Conservation (phyloP, 176 grass and related monocot genomes). For the Oryza coarctata region DNA sequence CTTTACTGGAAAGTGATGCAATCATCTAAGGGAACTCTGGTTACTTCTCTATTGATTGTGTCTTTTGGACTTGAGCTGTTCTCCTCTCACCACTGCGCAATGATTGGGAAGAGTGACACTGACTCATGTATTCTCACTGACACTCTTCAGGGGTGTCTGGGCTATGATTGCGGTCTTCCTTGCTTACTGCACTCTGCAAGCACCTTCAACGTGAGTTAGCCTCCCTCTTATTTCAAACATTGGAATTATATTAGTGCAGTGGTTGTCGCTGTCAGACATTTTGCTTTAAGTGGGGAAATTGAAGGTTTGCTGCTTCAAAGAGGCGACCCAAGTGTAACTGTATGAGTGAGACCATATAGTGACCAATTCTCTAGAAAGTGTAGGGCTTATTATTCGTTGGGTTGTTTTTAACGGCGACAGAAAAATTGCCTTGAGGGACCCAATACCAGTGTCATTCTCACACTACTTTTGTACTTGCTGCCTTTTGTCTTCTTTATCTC, state of each 20-base stretch:
- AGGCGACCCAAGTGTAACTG: not conserved
- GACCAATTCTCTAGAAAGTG: not conserved
- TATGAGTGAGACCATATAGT: not conserved
- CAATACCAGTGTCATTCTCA: not conserved
- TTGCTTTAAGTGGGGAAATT: not conserved
- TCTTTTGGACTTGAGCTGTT: slow-evolving; percentile 29
- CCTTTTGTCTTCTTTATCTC: not conserved
- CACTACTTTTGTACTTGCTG: slow-evolving; percentile 12
- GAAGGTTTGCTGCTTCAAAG: not conserved
- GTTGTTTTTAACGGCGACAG: not conserved
- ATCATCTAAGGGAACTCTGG: not conserved
- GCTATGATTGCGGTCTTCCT: slow-evolving; percentile 97
- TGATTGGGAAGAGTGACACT: slow-evolving; percentile 43
- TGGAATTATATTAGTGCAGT: not conserved
- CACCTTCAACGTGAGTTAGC: slow-evolving; percentile 87
- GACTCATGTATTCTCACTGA: slow-evolving; percentile 36
- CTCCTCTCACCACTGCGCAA: slow-evolving; percentile 18
- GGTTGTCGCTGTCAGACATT: not conserved
- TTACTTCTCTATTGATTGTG: slow-evolving; percentile 1
- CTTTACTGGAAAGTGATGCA: not conserved
- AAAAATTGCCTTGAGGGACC: not conserved
- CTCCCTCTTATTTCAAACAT: slow-evolving; percentile 1
- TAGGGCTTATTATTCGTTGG: not conserved
- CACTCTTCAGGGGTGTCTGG: slow-evolving; percentile 77
- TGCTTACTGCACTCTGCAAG: slow-evolving; percentile 93